Base-by-base conservation (phyloP, 345 rosid species). In the Mangifera indica region DNA sequence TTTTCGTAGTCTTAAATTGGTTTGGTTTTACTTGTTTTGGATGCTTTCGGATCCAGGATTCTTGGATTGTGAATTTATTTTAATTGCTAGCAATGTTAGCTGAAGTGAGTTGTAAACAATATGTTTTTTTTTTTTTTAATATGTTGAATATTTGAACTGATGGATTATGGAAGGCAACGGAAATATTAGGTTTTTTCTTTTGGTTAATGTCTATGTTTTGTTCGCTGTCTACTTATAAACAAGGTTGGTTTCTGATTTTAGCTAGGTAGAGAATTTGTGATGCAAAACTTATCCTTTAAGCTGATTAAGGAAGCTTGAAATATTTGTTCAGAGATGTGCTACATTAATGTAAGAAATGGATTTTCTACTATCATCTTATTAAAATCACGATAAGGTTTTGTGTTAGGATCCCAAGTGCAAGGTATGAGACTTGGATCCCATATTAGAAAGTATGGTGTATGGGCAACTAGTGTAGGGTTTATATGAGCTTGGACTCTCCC, bases 1-100 rank as follows among this genome's bases (percentile, higher is more conserved):
- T 69, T 55, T 72, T 15, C 25, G 10, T 13, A 40, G 63, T 69
- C 79, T 53, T 66, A 5, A 37, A 25, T 34, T 73, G 32, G 65
- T 63, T 34, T 25, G 1, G 59, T 32, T 32, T 63, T 57, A 56
- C 55, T 72, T 66, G 53, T 26, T 21, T 67, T 14, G n/a, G 60
- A 24, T 59, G 58, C 54, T 72, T 67, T 71, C 26, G 69, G 85
- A 79, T 83, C 80, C 73, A 21, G 74, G 59, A 3, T 34, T 5
- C 3, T 66, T 75, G 60, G 32, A 51, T 74, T 68, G 55, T 63
- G 80, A 45, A 60, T 60, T 66, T 70, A 32, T 56, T 60, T 45
- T 63, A 69, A 68, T 71, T 64, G 54, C 69, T 48, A 67, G 59
- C 56, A 80, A 66, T 72, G 65, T 67, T 61, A 70, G 76, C 48